Base-by-base conservation (phyloP, 2,329 filamentous ascomycete genomes). In the Exophiala mesophila region DNA sequence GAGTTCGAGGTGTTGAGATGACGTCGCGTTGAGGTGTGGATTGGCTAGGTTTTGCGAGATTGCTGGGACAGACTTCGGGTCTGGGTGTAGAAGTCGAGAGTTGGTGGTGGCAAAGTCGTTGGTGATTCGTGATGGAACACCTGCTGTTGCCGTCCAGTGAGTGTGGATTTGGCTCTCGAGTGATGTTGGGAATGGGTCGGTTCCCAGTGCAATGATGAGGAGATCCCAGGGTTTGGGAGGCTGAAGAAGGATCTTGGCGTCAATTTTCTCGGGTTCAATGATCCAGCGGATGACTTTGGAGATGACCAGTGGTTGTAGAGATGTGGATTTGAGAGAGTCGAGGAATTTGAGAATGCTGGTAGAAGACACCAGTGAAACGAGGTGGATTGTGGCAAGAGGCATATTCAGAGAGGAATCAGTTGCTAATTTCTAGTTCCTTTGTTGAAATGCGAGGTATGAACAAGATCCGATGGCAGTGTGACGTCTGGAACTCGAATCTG, bases 1-100 rank as follows among this genome's bases (percentile, higher is more conserved):
- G 6, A 81, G 58, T 54, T 81, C 77, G 0, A 82, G 67, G 15
- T 69, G 68, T 58, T 80, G 72, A 1, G 66, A 62, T 7, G 23
- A 7, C 1, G 55, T 53, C 3, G 44, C n/a, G 28, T 60, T 34
- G 46, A 66, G 23, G 18, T 46, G 23, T 47, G 63, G 49, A 50
- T 62, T 49, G 34, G 61, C 33, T 33, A 69, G 49, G 4, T 56
- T 42, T 6, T 55, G 54, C 12, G 65, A 69, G 2, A 71, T 50
- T 2, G 57, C 47, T 0, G 69, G 68, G 2, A 49, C 37, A 3
- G 45, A 21, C 8, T 41, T 35, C 3, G 37, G 37, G 15, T 39
- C 34, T 12, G 42, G 53, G 39, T 50, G 47, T 15, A 49, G 41
- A 17, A 49, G 41, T 15, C 20, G 16, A 30, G 28, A 28, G 39